These are phyloP conservation scores for Sporothrix curviconia DNA, from an alignment of 2,329 filamentous ascomycete species.

Conservation along the genomic window DNA sequence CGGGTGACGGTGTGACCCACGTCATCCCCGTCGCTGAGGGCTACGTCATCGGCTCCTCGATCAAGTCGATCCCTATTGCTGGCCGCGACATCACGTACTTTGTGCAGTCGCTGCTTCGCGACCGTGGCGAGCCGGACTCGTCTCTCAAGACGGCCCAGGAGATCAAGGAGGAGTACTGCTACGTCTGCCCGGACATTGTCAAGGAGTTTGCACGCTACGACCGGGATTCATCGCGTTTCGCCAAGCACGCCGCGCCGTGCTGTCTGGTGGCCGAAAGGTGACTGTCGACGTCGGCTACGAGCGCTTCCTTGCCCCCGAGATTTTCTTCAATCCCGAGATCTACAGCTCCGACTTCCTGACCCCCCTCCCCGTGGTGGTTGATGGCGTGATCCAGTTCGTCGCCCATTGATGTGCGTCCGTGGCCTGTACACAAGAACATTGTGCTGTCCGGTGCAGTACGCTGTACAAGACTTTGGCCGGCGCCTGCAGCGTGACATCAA, in stretches of 20 bases:
- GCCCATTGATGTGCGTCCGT: slow-evolving; percentile 91
- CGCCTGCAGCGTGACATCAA: slow-evolving; percentile 95
- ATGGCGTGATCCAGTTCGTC: slow-evolving; percentile 96
- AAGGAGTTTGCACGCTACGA: slow-evolving; percentile 97
- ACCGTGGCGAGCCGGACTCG: slow-evolving; percentile 93
- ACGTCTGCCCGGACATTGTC: slow-evolving; percentile 96
- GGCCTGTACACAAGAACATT: slow-evolving; percentile 99
- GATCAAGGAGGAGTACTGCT: slow-evolving; percentile 98
- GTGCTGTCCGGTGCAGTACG: slow-evolving; percentile 92
- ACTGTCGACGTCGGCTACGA: slow-evolving; percentile 94
- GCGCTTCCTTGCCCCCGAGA: slow-evolving; percentile 94
- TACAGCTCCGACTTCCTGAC: slow-evolving; percentile 98
- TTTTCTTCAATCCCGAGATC: slow-evolving; percentile 99
- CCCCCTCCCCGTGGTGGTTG: slow-evolving; percentile 86
- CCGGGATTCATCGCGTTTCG: slow-evolving; percentile 82
- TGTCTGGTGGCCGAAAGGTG: slow-evolving; percentile 78
- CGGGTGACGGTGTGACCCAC: slow-evolving; percentile 96
- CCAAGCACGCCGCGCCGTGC: slow-evolving; percentile 80
- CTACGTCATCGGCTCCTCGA: slow-evolving; percentile 97
- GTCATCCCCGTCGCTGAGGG: slow-evolving; percentile 98
- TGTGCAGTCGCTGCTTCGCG: slow-evolving; percentile 89
- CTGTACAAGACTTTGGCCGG: slow-evolving; percentile 98
- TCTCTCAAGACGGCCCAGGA: slow-evolving; percentile 95
- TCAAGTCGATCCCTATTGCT: slow-evolving; percentile 97
- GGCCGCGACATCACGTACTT: slow-evolving; percentile 99